Conservation (phyloP, 306 rosid genomes). For the Fagus sylvatica region DNA sequence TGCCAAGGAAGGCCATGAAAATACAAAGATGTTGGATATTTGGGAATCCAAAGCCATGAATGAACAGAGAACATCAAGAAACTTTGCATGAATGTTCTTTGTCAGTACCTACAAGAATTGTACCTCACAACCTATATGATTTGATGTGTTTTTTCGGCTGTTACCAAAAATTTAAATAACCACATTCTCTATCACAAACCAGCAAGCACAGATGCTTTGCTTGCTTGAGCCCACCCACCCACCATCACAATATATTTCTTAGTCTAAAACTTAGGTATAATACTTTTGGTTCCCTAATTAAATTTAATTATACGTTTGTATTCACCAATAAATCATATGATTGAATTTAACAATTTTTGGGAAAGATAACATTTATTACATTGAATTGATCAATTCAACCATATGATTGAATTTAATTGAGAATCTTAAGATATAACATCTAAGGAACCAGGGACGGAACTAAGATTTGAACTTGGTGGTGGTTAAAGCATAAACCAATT, state of each 20-base stretch:
- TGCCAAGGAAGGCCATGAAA: slow-evolving; percentile 24
- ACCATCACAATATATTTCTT: background rate
- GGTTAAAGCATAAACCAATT: too few species aligned
- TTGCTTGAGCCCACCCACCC: background rate
- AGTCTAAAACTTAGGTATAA: too few species aligned
- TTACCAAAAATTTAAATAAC: slow-evolving; percentile 13
- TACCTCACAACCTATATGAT: slow-evolving; percentile 15
- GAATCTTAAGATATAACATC: too few species aligned
- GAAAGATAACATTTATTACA: too few species aligned
- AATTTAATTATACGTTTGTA: too few species aligned
- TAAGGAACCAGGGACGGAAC: too few species aligned
- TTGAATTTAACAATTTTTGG: too few species aligned
- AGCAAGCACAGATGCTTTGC: background rate
- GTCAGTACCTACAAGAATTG: background rate
- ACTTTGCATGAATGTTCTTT: slow-evolving; percentile 20
- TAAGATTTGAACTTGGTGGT: too few species aligned
- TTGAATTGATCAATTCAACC: too few species aligned
- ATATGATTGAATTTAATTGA: too few species aligned
- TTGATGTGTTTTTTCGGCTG: background rate
- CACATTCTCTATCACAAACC: background rate
- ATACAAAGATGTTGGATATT: slow-evolving; percentile 33
- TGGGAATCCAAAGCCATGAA: slow-evolving; percentile 35
- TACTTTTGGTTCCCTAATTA: too few species aligned
- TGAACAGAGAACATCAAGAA: background rate
- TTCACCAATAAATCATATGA: too few species aligned